Base-by-base conservation (phyloP, 2,329 filamentous ascomycete genomes). In the Colletotrichum karsti region DNA sequence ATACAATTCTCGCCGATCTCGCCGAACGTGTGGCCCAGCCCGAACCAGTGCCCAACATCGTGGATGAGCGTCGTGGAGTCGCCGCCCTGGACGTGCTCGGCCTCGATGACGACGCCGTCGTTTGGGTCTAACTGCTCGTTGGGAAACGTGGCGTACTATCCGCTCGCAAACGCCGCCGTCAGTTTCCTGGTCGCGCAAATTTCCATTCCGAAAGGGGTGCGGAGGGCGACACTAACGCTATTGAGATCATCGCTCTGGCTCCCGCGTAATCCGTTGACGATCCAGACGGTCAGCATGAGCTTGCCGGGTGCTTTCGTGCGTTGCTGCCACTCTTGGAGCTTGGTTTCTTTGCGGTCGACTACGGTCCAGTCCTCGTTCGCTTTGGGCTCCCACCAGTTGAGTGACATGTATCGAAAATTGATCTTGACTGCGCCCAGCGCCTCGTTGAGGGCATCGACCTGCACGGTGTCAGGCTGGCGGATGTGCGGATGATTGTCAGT, bases 11-110 rank as follows among this genome's bases (percentile, higher is more conserved):
- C 46, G 15, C 54, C 56, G 12, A 56, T n/a, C 4, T 15, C 35
- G 26, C 41, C 50, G 15, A 71, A 70, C 2, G 70, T 71, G 54
- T 71, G 70, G n/a, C 55, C 53, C 10, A 71, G 42, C 4, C 70
- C 70, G 8, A 71, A 54, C 70, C 70, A 71, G 41, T 70, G 70
- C 10, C 70, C 69, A 15, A 70, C 61, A 22, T 70, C 77, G 61
- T 79, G 77, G 5, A 76, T 63, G 3, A 75, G 71, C 22, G 75
- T 77, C 50, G 71, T 74, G 3, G 62, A 35, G 10, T 67, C 44
- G n/a, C 48, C 65, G 20, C 66, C 66, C 30, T 67, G 62, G 18
- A 69, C 66, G n/a, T 56, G 62, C 9, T 46, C 46, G 39, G 59
- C 54, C 28, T 61, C 50, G 20, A 69, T 56, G 3, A 69, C 66